Evolutionary conservation across 176 grass and related monocot genomes (phyloP).

Genomic region (Cymbopogon citratus): DNA sequence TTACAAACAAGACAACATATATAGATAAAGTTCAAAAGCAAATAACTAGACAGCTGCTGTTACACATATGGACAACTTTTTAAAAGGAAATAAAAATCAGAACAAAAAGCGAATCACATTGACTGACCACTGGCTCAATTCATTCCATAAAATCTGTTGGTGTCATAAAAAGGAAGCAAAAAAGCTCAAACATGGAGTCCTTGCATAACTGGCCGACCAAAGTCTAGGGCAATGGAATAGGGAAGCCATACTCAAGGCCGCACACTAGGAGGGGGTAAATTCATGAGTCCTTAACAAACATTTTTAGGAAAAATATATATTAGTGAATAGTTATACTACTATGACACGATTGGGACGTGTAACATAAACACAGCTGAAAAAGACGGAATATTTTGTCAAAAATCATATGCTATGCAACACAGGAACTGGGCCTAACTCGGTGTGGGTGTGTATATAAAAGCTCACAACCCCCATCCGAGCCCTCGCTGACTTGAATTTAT

Average conservation of each 20-base stretch:
- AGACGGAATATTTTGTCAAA: not conserved
- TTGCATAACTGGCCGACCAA: not conserved
- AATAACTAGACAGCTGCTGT: slow-evolving; percentile 7
- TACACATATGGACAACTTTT: not conserved
- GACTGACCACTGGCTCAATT: not conserved
- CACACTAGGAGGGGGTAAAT: not conserved
- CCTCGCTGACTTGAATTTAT: not conserved
- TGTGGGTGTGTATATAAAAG: not conserved
- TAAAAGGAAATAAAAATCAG: not conserved
- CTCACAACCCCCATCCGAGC: not conserved
- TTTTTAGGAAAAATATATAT: not conserved
- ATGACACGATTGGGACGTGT: not conserved
- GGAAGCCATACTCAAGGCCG: not conserved
- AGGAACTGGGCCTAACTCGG: not conserved
- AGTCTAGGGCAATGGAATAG: not conserved
- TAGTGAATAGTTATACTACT: not conserved
- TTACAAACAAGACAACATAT: slow-evolving; percentile 13
- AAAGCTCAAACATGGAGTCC: not conserved
- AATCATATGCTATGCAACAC: not conserved
- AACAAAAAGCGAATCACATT: not conserved
- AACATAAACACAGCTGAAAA: not conserved
- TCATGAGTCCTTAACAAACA: not conserved
- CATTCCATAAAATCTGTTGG: not conserved
- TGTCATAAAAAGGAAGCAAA: not conserved
- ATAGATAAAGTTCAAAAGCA: slow-evolving; percentile 4